Percentiles rank a stretch among this genome's conserved stretches.
Evolutionary conservation across 2,329 filamentous ascomycete species (phyloP).

Genomic region (Epichloe elymi): DNA sequence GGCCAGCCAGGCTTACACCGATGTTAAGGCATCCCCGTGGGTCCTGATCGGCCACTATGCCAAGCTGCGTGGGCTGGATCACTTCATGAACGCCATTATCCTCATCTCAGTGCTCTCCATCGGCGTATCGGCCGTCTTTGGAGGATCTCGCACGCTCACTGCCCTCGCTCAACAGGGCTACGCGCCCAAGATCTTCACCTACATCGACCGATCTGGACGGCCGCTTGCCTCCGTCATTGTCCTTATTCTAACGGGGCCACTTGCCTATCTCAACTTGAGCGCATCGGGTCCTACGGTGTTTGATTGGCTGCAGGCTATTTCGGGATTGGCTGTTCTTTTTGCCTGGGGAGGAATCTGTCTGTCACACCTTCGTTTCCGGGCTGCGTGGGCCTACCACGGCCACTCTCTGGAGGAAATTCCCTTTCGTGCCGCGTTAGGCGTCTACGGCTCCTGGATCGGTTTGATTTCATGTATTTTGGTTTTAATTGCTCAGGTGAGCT

Average conservation of each 20-base stretch:
- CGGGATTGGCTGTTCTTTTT: slow-evolving; percentile 49
- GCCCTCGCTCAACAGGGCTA: slow-evolving; percentile 44
- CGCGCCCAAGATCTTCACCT: slow-evolving; percentile 38
- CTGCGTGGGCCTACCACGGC: slow-evolving; percentile 44
- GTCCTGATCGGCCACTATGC: slow-evolving; percentile 36
- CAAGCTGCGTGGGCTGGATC: slow-evolving; percentile 32
- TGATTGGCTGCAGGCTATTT: slow-evolving; percentile 51
- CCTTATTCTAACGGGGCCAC: slow-evolving; percentile 31
- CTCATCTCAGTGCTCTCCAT: slow-evolving; percentile 41
- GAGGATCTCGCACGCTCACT: slow-evolving; percentile 40
- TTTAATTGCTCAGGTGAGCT: slow-evolving; percentile 34
- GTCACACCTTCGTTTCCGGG: slow-evolving; percentile 54
- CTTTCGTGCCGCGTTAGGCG: slow-evolving; percentile 45
- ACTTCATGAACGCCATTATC: slow-evolving; percentile 41
- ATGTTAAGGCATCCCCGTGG: slow-evolving; percentile 32
- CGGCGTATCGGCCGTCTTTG: slow-evolving; percentile 40
- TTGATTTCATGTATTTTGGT: slow-evolving; percentile 41
- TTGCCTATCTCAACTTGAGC: slow-evolving; percentile 33
- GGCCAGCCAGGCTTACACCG: slow-evolving; percentile 29
- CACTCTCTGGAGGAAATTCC: slow-evolving; percentile 51
- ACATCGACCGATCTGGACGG: slow-evolving; percentile 40
- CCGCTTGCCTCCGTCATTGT: slow-evolving; percentile 33
- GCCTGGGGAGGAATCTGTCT: slow-evolving; percentile 54
- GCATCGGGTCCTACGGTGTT: slow-evolving; percentile 40
- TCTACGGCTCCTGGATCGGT: slow-evolving; percentile 50